Percentiles rank a stretch among this genome's conserved stretches.
phyloP scores from a whole-genome alignment of 2,329 filamentous ascomycete genomes.

The Diaporthe vaccinii region DNA sequence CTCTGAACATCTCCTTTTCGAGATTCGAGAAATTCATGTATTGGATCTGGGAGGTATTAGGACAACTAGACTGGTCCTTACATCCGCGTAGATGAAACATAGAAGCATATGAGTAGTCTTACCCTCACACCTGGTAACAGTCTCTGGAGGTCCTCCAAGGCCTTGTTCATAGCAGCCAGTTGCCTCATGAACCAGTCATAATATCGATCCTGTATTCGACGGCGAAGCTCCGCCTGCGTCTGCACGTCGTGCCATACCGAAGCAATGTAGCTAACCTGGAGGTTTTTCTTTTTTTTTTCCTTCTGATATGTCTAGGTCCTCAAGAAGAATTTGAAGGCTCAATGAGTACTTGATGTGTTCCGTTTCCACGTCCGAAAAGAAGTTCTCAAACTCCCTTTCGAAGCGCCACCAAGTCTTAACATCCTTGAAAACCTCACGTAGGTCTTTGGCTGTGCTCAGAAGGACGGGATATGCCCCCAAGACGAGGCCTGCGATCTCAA shows the following conservation, averaged over 20 bases:
- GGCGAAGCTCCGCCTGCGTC: neutral
- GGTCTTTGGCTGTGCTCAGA: neutral
- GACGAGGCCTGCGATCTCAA: neutral
- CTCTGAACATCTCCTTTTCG: neutral
- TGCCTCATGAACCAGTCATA: neutral
- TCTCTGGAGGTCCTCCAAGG: neutral
- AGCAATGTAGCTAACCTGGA: neutral
- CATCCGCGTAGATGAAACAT: rapidly evolving
- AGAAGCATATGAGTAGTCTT: neutral
- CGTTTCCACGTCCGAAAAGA: neutral
- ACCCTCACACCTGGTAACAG: neutral
- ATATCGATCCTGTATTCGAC: neutral
- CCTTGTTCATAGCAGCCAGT: neutral
- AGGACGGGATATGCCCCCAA: neutral
- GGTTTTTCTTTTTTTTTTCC: neutral
- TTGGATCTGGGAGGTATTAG: neutral
- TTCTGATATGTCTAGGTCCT: neutral
- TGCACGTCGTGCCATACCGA: neutral
- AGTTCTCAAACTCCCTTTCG: neutral
- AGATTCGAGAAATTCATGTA: neutral
- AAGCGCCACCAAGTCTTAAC: slow-evolving; percentile 8
- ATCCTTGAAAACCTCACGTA: neutral
- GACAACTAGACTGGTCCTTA: rapidly evolving
- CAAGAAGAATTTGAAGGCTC: neutral
- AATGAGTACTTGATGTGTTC: neutral